A percentile compares a stretch with the other conserved stretches of the same genome.
Evolutionary conservation across 208 protist species (phyloP).

Genomic region (Trypanosomatidae sp.): DNA sequence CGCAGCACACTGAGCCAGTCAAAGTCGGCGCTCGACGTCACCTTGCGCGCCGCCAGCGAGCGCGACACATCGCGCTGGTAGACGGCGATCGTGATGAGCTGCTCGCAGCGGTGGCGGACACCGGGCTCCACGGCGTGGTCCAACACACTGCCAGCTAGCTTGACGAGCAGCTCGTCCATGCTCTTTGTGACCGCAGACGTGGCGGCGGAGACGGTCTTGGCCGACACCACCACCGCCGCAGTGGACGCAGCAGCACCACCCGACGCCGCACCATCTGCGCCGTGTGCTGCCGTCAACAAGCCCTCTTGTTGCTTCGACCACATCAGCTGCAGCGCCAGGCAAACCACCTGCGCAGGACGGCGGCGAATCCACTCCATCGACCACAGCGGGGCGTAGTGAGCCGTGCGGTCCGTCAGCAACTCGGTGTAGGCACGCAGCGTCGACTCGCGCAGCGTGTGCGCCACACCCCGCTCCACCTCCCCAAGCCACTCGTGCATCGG

Average conservation of each 20-base stretch:
- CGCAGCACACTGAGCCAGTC: constrained; percentile 97
- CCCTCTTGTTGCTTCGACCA: constrained; percentile 92
- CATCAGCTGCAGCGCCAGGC: constrained; percentile 91
- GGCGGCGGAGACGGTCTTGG: too few species aligned
- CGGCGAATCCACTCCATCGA: constrained; percentile 86
- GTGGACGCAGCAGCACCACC: not conserved
- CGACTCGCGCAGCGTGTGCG: constrained; percentile 68
- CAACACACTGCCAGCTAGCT: constrained; percentile 75
- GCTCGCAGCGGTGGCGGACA: constrained; percentile 94
- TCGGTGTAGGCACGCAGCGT: constrained; percentile 48
- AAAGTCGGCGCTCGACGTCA: constrained; percentile 88
- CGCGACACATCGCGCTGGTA: constrained; percentile 97
- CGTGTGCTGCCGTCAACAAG: constrained; percentile 24
- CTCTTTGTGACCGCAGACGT: constrained; percentile 32
- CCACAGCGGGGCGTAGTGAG: constrained; percentile 27
- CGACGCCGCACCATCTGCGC: not conserved
- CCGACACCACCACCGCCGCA: constrained; percentile 1
- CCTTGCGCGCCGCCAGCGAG: constrained; percentile 46
- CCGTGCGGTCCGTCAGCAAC: constrained; percentile 13
- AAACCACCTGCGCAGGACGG: constrained; percentile 93
- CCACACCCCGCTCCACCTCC: constrained; percentile 92
- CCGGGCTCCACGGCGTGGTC: constrained; percentile 22
- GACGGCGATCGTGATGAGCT: constrained; percentile 98
- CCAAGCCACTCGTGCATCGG: constrained; percentile 95
- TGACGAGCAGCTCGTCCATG: constrained; percentile 86